Conservation (phyloP, 108 stramenopile species). For the Craspedostauros australis region DNA sequence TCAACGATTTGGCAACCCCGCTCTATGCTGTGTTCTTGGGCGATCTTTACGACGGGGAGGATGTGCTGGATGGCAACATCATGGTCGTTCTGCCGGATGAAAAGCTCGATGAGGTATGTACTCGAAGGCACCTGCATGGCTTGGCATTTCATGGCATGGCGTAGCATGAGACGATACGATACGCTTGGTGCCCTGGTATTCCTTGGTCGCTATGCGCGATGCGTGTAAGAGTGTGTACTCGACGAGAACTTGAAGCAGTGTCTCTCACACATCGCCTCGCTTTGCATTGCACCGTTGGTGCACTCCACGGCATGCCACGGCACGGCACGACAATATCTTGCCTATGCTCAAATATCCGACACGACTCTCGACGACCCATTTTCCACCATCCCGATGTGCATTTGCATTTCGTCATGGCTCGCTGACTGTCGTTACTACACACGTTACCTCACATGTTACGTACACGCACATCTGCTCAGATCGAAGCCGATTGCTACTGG, state of each 20-base stretch:
- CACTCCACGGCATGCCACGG: too few relatives aligned
- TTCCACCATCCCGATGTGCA: neutral
- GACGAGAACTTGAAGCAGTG: too few relatives aligned
- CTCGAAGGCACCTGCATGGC: too few relatives aligned
- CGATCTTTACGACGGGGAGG: conserved; percentile 54
- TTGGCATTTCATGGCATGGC: too few relatives aligned
- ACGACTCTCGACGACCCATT: neutral
- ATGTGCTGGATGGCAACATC: conserved; percentile 52
- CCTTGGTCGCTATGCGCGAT: too few relatives aligned
- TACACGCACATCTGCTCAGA: conserved; percentile 4
- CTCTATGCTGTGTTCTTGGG: conserved; percentile 86
- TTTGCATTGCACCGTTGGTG: too few relatives aligned
- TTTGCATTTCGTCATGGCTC: neutral
- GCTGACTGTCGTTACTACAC: neutral
- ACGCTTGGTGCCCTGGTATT: too few relatives aligned
- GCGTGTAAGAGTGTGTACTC: too few relatives aligned
- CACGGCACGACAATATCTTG: too few relatives aligned
- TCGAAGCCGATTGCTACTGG: conserved; percentile 98
- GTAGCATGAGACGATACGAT: too few relatives aligned
- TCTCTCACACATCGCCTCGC: too few relatives aligned
- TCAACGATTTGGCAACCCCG: conserved; percentile 96
- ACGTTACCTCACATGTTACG: neutral
- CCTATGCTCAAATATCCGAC: too few relatives aligned
- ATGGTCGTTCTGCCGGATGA: conserved; percentile 62
- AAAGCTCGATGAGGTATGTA: conserved; percentile 48